Conservation (phyloP, 2,329 filamentous ascomycete genomes). For the Neonectria punicea region DNA sequence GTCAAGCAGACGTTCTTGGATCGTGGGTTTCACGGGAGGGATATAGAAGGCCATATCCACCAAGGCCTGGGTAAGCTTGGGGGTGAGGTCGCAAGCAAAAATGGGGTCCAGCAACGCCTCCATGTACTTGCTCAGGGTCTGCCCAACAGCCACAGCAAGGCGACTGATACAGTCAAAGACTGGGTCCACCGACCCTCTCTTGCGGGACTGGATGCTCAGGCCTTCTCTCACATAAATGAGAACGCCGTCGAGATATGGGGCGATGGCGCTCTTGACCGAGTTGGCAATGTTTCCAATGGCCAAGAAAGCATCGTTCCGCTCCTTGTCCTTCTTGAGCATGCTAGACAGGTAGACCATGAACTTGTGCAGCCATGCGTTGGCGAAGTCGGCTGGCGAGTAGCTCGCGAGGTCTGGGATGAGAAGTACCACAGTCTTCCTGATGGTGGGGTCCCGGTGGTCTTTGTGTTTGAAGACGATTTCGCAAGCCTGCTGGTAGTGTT, state of each 20-base stretch:
- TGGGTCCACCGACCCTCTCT: conserved; percentile 73
- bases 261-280: conserved; percentile 94
- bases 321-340: conserved; percentile 94
- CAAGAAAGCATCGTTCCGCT: conserved; percentile 92
- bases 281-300: conserved; percentile 97
- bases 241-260: conserved; percentile 93
- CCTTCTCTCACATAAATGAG: conserved; percentile 94
- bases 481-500: conserved; percentile 89
- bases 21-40: conserved; percentile 89
- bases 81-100: conserved; percentile 93
- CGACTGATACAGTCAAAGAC: conserved; percentile 99
- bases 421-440: conserved; percentile 88
- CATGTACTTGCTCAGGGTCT: conserved; percentile 98
- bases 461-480: conserved; percentile 93
- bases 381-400: conserved; percentile 92
- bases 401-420: conserved; percentile 93
- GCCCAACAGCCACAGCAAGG: conserved; percentile 92
- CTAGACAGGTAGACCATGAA: conserved; percentile 97
- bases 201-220: conserved; percentile 80
- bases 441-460: conserved; percentile 88
- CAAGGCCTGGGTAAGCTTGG: conserved; percentile 92
- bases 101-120: conserved; percentile 94
- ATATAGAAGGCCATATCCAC: conserved; percentile 99
- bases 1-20: conserved; percentile 92
- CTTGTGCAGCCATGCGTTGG: conserved; percentile 85